Evolutionary conservation across 1,284 basidiomycete species (phyloP).

Genomic region (Microbotryomycetes sp.): DNA sequence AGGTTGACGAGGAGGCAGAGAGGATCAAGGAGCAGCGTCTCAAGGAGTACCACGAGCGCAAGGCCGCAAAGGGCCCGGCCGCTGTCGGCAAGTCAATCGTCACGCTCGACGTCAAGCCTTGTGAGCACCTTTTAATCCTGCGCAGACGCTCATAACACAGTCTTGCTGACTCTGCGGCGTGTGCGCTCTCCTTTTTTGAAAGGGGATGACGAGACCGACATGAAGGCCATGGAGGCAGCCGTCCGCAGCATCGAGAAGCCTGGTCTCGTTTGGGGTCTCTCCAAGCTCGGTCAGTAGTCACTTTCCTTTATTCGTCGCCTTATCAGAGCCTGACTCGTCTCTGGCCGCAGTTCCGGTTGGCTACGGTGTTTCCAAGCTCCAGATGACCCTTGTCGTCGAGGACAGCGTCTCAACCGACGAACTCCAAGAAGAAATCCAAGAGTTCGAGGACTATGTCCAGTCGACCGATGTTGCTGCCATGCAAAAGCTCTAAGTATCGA

Average conservation of each 20-base stretch:
- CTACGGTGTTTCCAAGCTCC: constrained; percentile 79
- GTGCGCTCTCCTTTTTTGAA: not conserved
- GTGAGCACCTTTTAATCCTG: not conserved
- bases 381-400: constrained; percentile 90
- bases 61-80: constrained; percentile 50
- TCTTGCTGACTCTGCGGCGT: too few relatives aligned
- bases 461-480: constrained; percentile 63
- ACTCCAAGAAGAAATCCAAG: constrained; percentile 71
- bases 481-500: constrained; percentile 22
- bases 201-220: constrained; percentile 97
- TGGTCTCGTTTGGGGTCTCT: constrained; percentile 84
- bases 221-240: constrained; percentile 71
- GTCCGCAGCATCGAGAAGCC: constrained; percentile 84
- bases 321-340: constrained; percentile 46
- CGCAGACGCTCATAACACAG: too few relatives aligned
- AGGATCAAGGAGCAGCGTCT: constrained; percentile 91
- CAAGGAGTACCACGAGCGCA: constrained; percentile 83
- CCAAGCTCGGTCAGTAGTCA: constrained; percentile 27
- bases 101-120: constrained; percentile 95
- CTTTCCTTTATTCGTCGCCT: constrained; percentile 46
- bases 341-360: constrained; percentile 65
- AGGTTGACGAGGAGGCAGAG: constrained; percentile 88
- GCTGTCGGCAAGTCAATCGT: constrained; percentile 88
- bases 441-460: constrained; percentile 91
- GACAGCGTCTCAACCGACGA: constrained; percentile 93